Evolutionary conservation across 352 stramenopile genomes (phyloP), one percentile per base, ranked within the genome.

Genomic region (Phytophthora rubi): DNA sequence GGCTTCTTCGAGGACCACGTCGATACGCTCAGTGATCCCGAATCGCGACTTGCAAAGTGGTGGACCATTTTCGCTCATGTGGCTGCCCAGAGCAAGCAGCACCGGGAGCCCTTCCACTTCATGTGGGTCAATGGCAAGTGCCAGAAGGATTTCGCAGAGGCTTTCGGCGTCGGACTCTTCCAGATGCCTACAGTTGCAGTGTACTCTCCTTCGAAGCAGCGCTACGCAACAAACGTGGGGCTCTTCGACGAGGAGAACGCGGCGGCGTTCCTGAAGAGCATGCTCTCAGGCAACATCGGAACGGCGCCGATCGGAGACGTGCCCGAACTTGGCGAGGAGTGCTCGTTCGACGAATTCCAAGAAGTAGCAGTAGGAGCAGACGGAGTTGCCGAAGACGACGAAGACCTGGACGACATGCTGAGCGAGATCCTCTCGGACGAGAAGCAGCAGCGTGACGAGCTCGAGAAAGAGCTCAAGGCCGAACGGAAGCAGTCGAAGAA

Each of bases 51-150:
- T 21, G 66, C 64, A 18, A 90, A 83, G 44, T 79, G 66, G 16
- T 71, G 81, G 54, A 60, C 51, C 5, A 81, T 82, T 7, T 73
- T 92, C 6, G 65, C 59, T 7, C 67, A 77, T 7, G 81, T 90
- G 8, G 86, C 83, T 13, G 57, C 63, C 4, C 73, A 79, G 52
- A 90, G 83, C 47, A 82, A 80, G 59, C 66, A 89, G 35, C 71
- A 78, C 12, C 70, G 72, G 8, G 78, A 92, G 59, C 85, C 87
- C 16, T 91, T 90, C 52, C 67, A 79, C 28, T 95, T 91, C 56
- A 86, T 93, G 81, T 91, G 83, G 82, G 76, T 86, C 12, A 92
- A 91, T 32, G 87, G 85, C 23, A 89, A 88, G 53, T 95, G 87
- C 45, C 87, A 95, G 47, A 80, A 68, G n/a, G 66, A 75, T 0